Base-by-base conservation (phyloP, 2,329 filamentous ascomycete species). In the Xylaria digitata region DNA sequence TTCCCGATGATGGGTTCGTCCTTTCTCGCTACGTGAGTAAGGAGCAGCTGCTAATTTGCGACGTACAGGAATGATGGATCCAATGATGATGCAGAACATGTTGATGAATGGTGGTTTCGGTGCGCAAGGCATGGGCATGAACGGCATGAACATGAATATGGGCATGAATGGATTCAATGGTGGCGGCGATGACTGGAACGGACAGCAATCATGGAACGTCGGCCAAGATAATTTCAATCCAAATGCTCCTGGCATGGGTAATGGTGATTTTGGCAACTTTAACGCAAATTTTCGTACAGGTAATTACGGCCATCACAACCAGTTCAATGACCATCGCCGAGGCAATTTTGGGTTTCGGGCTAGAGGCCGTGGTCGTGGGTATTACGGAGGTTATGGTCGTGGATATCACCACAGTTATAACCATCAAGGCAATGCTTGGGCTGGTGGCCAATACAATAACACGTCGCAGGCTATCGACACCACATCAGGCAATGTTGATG, bases 181-280 rank as follows among this genome's bases (percentile, higher is more conserved):
- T 81, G 86, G 87, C 79, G 85, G 90, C 87, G 88, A 90, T 87
- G 90, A 89, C 85, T 93, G 90, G 90, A 92, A 90, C 85, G 86
- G 86, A 85, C 90, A 91, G 83, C 90, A 92, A 84, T 89, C 90
- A 86, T 93, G 90, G 91, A 92, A 90, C 90, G 88, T 89, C 86
- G 88, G 89, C 86, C 90, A 91, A 90, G 90, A 92, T 92, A 93
- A 92, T 91, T 93, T 89, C 90, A 94, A 89, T 89, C 87, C 89
- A 91, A 93, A 89, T 92, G 89, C 89, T 87, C 87, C 88, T 86
- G 89, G 89, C 86, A 92, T 92, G 87, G 89, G 89, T 82, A 86
- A 86, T 85, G 89, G 90, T 92, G 90, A 92, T 83, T 93, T 87
- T 89, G 90, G 90, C 83, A 86, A 87, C 83, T 89, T 90, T 88